Evolutionary conservation across 2,329 filamentous ascomycete species (phyloP), one percentile per base, ranked within the genome.

Genomic region (Penicillium sp.): DNA sequence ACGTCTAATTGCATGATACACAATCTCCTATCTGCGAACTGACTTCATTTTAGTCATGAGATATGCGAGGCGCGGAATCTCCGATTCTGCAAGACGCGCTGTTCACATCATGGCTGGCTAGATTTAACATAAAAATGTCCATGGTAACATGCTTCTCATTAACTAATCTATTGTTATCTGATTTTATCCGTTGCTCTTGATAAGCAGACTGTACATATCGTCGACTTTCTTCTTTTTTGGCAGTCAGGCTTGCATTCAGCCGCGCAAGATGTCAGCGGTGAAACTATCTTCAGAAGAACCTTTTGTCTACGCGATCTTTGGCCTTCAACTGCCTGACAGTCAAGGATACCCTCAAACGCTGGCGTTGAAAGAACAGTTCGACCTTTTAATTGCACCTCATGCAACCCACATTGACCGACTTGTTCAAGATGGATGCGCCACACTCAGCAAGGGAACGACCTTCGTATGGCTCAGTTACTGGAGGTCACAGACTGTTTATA

Each of bases 391-490:
- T 14, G 24, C 48, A 13, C 13, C 28, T 34, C 33, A 54, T 11
- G 26, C 52, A 10, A n/a, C 45, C 8, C 40, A 55, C 44, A 49
- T 51, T 33, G 52, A 57, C 18, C 29, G 34, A 18, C 31, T 63
- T 9, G 23, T 43, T 8, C 61, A 63, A 50, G 48, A 56, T 36
- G 33, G 34, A 18, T 33, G 31, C 18, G 26, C 21, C 4, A 11
- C 28, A 5, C 19, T 28, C 13, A 31, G 39, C 8, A 75, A 74
- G 9, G 31, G 47, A 5, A 51, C 16, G 19, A 57, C 57, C 2
- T 45, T 44, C n/a, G 36, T 62, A 19, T 58, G 58, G 48, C 48
- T 65, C 10, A 29, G 54, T 16, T 61, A 58, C 29, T 62, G 61
- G 59, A 48, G 45, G 8, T 52, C 55, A 2, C 40, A 14, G 11